Evolutionary conservation across 768 basidiomycete genomes (phyloP).

Genomic region (Naganishia vaughanmartiniae): DNA sequence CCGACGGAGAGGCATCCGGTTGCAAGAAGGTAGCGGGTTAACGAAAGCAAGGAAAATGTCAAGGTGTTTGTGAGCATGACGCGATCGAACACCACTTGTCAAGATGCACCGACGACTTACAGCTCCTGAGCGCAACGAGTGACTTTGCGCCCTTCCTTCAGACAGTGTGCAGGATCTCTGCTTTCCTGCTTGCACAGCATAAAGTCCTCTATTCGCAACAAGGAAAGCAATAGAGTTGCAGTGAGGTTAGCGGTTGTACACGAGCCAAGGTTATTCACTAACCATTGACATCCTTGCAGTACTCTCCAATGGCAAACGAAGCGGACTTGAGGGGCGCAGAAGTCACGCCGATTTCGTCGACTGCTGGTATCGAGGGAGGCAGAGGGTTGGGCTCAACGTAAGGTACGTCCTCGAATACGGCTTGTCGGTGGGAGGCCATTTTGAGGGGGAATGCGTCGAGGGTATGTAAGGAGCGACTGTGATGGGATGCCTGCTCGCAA

Average conservation of each 20-base stretch:
- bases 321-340: constrained; percentile 94
- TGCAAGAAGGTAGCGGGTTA: not conserved
- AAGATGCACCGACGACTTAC: constrained; percentile 58
- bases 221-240: not conserved
- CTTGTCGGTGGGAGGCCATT: constrained; percentile 33
- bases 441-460: not conserved
- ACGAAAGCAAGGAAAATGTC: not conserved
- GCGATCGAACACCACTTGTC: not conserved
- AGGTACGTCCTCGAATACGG: constrained; percentile 44
- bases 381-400: constrained; percentile 53
- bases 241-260: not conserved
- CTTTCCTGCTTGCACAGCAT: constrained; percentile 97
- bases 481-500: not conserved
- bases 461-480: not conserved
- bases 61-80: not conserved
- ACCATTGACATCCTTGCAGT: constrained; percentile 98
- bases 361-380: constrained; percentile 62
- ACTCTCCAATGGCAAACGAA: constrained; percentile 91
- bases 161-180: constrained; percentile 82
- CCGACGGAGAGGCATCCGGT: too few species aligned
- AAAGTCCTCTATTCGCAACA: constrained; percentile 66
- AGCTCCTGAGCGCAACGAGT: constrained; percentile 91
- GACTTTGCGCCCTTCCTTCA: constrained; percentile 92
- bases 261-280: constrained; percentile 40
- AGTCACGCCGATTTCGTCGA: constrained; percentile 81